Evolutionary conservation across 805 yeast species (phyloP).

Genomic region (Candida stauntonica): DNA sequence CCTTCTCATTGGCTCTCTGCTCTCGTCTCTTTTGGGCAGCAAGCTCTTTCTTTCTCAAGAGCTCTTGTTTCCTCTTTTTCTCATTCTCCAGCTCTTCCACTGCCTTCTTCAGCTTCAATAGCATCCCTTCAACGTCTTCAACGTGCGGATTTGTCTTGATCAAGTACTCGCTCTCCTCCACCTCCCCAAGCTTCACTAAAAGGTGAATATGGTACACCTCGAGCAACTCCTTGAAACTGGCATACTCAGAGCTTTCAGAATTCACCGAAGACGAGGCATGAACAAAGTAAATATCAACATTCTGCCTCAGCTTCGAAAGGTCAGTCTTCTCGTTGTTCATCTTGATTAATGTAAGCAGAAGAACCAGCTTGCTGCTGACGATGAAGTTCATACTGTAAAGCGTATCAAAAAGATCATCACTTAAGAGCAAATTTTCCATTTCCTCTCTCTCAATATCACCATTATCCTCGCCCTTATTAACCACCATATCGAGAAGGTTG

Average conservation of each 20-base stretch:
- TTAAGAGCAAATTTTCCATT: conserved; percentile 5
- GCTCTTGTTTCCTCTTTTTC: conserved; percentile 11
- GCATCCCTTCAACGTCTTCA: conserved; percentile 11
- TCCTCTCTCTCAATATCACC: conserved; percentile 2
- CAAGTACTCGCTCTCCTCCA: conserved; percentile 22
- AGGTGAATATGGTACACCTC: conserved; percentile 24
- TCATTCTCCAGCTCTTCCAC: conserved; percentile 12
- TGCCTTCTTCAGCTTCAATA: conserved; percentile 10
- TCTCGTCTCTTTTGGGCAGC: conserved; percentile 16
- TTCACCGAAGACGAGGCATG: conserved; percentile 7
- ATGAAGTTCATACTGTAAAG: conserved; percentile 10
- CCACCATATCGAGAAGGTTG: conserved; percentile 24
- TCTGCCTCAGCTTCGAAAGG: conserved; percentile 14
- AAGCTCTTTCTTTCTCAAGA: conserved; percentile 10
- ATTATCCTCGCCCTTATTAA: conserved; percentile 14
- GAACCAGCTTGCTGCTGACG: conserved; percentile 21
- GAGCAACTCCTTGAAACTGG: conserved; percentile 17
- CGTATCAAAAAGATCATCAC: conserved; percentile 15
- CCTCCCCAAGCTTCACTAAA: conserved; percentile 17
- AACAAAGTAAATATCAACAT: conserved; percentile 22
- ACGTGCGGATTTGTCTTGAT: conserved; percentile 20
- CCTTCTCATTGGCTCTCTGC: conserved; percentile 9
- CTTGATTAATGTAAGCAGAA: conserved; percentile 21
- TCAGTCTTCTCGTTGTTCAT: conserved; percentile 20
- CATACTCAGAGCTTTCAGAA: conserved; percentile 4